phyloP scores from a whole-genome alignment of 2,329 filamentous ascomycete genomes.

The Fusarium clavum region DNA sequence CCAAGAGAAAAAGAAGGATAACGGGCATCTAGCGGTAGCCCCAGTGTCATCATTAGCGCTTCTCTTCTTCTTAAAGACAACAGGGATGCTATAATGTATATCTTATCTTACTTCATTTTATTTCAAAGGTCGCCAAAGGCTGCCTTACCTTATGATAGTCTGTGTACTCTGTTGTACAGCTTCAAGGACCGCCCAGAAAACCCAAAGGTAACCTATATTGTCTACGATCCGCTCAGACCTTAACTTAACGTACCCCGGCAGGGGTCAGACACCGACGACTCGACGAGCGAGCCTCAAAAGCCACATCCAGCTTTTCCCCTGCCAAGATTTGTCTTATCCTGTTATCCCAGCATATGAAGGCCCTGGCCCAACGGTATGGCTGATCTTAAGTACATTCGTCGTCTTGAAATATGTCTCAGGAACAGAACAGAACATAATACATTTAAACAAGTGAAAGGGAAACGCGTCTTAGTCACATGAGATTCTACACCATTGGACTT shows the following conservation, averaged over 20 bases:
- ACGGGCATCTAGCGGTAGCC: background rate
- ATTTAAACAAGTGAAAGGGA: background rate
- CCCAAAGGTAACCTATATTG: background rate
- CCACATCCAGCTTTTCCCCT: slow-evolving; percentile 31
- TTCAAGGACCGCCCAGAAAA: background rate
- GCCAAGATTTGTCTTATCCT: slow-evolving; percentile 25
- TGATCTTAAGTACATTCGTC: slow-evolving; percentile 20
- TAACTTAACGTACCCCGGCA: background rate
- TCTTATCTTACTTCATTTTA: background rate
- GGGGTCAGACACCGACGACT: background rate
- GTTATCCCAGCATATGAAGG: background rate
- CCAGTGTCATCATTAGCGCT: slow-evolving; percentile 21
- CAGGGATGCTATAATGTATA: background rate
- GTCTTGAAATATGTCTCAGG: slow-evolving; percentile 6
- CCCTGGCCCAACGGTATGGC: slow-evolving; percentile 12
- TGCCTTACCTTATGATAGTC: background rate
- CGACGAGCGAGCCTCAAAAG: slow-evolving; percentile 14
- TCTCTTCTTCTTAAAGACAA: slow-evolving; percentile 6
- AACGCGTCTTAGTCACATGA: background rate
- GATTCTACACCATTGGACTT: background rate
- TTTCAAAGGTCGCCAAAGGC: background rate
- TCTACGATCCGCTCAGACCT: slow-evolving; percentile 1
- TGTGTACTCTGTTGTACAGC: background rate
- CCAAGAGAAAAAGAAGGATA: slow-evolving; percentile 2
- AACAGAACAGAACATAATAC: background rate